Percentiles rank a stretch among this genome's conserved stretches.
phyloP scores from a whole-genome alignment of 495 filamentous ascomycete genomes.

The Trichocladium antarcticum region DNA sequence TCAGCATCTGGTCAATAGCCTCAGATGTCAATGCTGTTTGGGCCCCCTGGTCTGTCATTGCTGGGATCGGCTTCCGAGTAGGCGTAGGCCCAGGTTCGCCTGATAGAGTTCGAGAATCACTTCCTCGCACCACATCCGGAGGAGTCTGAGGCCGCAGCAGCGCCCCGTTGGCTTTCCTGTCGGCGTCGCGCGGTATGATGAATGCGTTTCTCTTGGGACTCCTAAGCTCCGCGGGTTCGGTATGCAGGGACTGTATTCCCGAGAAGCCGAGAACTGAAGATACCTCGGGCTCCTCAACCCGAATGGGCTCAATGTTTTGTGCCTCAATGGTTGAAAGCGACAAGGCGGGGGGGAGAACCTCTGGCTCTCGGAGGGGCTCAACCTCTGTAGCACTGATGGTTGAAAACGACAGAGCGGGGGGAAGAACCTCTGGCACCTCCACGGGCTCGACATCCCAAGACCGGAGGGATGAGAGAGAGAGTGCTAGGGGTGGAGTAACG shows the following conservation, averaged over 20 bases:
- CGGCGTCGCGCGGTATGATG: conserved; percentile 36
- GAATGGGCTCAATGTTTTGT: conserved; percentile 32
- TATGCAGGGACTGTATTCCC: conserved; percentile 37
- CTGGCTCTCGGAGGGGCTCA: conserved; percentile 12
- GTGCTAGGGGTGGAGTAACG: conserved; percentile 7
- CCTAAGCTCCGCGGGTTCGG: conserved; percentile 38
- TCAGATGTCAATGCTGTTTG: conserved; percentile 67
- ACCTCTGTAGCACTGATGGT: conserved; percentile 10
- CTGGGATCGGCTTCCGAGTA: conserved; percentile 24
- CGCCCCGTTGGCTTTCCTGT: conserved; percentile 1
- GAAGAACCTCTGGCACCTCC: conserved; percentile 3
- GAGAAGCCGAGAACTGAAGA: conserved; percentile 36
- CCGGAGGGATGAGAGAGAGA: conserved; percentile 18
- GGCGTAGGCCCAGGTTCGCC: conserved; percentile 28
- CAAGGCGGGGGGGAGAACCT: conserved; percentile 10
- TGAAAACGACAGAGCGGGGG: conserved; percentile 16
- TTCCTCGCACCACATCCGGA: conserved; percentile 3
- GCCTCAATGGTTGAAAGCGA: conserved; percentile 16
- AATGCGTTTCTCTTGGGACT: conserved; percentile 40
- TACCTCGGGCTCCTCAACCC: conserved; percentile 5
- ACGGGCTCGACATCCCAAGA: conserved; percentile 14
- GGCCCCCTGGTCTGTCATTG: conserved; percentile 53
- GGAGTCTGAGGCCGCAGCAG: conserved; percentile 21
- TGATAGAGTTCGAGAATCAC: conserved; percentile 16
- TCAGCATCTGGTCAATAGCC: conserved; percentile 56